Conservation (phyloP, 371 early-diverging fungal genomes). For the Lichtheimia hyalospora region DNA sequence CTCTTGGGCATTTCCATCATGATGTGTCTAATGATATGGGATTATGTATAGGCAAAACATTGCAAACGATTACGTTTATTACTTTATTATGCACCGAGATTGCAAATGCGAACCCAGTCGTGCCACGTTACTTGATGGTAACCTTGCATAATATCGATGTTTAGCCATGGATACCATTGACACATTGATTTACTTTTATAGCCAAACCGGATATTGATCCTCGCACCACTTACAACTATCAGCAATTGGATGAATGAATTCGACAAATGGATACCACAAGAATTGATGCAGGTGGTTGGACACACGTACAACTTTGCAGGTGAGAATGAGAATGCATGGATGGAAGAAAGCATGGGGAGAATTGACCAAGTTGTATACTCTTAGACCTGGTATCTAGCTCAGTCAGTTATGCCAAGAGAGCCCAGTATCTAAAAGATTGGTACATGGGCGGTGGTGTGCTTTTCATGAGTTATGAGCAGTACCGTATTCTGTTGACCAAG, state of each 20-base stretch:
- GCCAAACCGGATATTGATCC: constrained; percentile 70
- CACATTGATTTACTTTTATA: constrained; percentile 18
- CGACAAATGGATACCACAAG: constrained; percentile 58
- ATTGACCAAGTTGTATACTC: not conserved
- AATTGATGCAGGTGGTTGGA: constrained; percentile 23
- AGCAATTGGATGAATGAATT: constrained; percentile 81
- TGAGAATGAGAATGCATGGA: constrained; percentile 3
- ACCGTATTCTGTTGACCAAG: constrained; percentile 39
- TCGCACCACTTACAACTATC: constrained; percentile 77
- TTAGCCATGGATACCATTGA: not conserved
- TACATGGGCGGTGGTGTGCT: constrained; percentile 61
- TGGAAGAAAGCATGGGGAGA: no score
- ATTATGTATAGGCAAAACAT: constrained; percentile 64
- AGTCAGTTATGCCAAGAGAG: not conserved
- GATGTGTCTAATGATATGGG: no score
- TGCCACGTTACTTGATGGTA: constrained; percentile 48
- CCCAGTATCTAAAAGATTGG: constrained; percentile 50
- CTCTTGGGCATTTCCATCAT: no score
- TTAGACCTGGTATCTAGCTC: not conserved
- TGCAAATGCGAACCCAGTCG: constrained; percentile 26
- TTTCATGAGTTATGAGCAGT: constrained; percentile 64
- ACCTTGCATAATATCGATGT: not conserved
- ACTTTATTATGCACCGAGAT: constrained; percentile 66
- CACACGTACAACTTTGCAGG: constrained; percentile 33
- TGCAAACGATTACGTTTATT: constrained; percentile 78